A percentile compares a stretch with the other conserved stretches of the same genome.
Evolutionary conservation across 2,329 filamentous ascomycete species (phyloP).

Genomic region (Verticillium nonalfalfae): DNA sequence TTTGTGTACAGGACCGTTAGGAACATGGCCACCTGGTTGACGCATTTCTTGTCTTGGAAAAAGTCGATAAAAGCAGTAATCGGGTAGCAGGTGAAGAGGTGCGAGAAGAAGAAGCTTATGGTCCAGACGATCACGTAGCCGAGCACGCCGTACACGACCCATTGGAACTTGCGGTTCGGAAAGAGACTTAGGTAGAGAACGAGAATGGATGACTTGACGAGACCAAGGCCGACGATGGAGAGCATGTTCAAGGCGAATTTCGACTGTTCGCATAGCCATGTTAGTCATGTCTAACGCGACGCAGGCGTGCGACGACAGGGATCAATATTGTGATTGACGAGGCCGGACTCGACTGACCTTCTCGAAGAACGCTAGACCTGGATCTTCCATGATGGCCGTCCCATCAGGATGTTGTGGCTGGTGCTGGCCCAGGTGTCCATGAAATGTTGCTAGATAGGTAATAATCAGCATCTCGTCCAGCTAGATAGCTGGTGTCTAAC

Average conservation of each 20-base stretch:
- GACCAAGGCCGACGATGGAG: slow-evolving; percentile 23
- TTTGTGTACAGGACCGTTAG: slow-evolving; percentile 15
- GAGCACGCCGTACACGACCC: slow-evolving; percentile 16
- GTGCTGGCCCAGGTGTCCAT: slow-evolving; percentile 8
- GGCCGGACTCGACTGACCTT: not conserved
- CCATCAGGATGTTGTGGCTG: slow-evolving; percentile 8
- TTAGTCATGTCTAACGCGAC: too few species aligned
- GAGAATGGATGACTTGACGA: slow-evolving; percentile 25
- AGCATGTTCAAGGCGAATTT: slow-evolving; percentile 11
- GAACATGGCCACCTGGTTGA: slow-evolving; percentile 14
- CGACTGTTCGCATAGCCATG: not conserved
- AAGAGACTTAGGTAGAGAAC: slow-evolving; percentile 26
- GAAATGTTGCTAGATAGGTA: slow-evolving; percentile 1
- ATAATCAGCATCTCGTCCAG: not conserved
- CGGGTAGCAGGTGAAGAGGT: slow-evolving; percentile 18
- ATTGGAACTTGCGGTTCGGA: slow-evolving; percentile 17
- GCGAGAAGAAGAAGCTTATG: slow-evolving; percentile 17
- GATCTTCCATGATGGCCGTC: slow-evolving; percentile 8
- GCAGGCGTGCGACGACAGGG: not conserved
- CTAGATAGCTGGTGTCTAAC: not conserved
- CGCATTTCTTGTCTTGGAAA: slow-evolving; percentile 16
- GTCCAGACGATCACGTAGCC: slow-evolving; percentile 15
- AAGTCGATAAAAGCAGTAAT: slow-evolving; percentile 16
- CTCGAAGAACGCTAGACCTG: slow-evolving; percentile 8
- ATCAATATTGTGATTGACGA: too few species aligned